Conservation (phyloP, 1,139 yeast genomes). For the Suhomyces terraborum region DNA sequence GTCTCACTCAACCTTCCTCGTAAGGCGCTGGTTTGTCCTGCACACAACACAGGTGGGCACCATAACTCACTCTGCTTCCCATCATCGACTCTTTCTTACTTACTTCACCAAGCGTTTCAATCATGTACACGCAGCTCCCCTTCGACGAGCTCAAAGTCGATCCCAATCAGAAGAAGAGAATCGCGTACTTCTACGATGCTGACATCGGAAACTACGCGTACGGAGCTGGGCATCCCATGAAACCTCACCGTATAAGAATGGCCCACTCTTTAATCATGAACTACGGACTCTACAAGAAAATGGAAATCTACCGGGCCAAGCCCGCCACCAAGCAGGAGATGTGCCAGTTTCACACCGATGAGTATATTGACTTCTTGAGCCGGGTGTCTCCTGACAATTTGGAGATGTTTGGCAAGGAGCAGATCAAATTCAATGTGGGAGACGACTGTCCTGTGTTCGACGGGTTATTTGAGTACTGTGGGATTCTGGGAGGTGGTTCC, state of each 20-base stretch:
- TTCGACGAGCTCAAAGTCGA: conserved; percentile 49
- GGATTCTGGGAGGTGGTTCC: conserved; percentile 93
- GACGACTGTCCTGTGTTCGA: conserved; percentile 99
- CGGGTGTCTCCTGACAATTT: conserved; percentile 94
- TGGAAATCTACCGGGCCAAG: conserved; percentile 95
- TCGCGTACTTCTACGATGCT: conserved; percentile 55
- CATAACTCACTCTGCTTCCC: background rate
- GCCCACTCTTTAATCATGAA: conserved; percentile 96
- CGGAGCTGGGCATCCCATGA: conserved; percentile 99
- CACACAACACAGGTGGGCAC: background rate
- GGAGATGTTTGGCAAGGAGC: conserved; percentile 88
- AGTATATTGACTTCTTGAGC: conserved; percentile 89
- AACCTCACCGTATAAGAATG: conserved; percentile 98
- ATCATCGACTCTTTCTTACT: background rate
- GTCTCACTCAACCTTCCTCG: background rate
- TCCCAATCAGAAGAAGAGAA: conserved; percentile 39
- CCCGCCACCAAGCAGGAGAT: conserved; percentile 98
- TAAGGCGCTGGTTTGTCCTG: conserved; percentile 2
- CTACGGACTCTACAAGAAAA: conserved; percentile 91
- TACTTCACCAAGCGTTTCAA: no score
- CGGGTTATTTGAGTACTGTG: conserved; percentile 92
- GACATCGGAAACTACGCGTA: conserved; percentile 97
- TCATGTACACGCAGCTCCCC: conserved; percentile 47
- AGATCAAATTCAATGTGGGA: conserved; percentile 91
- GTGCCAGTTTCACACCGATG: conserved; percentile 98